Evolutionary conservation across 352 stramenopile species (phyloP).

Genomic region (Phytophthora chlamydospora): DNA sequence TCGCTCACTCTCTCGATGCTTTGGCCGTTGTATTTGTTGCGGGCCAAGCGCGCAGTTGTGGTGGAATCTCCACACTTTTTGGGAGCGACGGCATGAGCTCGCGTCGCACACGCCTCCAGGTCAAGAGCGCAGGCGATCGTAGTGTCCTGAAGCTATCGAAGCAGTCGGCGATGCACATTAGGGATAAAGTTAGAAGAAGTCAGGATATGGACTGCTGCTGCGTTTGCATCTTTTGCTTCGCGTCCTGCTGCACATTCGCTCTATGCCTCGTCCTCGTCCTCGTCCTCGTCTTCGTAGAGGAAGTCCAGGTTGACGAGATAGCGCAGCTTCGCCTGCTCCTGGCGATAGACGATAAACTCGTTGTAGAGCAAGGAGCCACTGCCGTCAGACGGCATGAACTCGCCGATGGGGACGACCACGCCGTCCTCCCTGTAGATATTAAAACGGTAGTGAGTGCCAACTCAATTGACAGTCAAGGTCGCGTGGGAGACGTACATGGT

Average conservation of each 20-base stretch:
- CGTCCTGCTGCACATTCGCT: conserved; percentile 4
- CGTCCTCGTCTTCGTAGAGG: conserved; percentile 44
- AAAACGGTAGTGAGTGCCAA: background rate
- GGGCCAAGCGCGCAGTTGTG: conserved; percentile 22
- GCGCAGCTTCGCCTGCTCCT: conserved; percentile 68
- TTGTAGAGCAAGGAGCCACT: conserved; percentile 72
- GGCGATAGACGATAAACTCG: conserved; percentile 78
- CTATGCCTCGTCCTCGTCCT: conserved; percentile 19
- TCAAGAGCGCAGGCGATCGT: conserved; percentile 21
- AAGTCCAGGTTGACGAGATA: conserved; percentile 69
- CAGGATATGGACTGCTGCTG: conserved; percentile 35
- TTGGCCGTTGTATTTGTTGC: conserved; percentile 28
- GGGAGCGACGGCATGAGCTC: conserved; percentile 22
- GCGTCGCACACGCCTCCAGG: conserved; percentile 3
- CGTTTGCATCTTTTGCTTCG: conserved; percentile 12
- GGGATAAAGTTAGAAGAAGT: conserved; percentile 49
- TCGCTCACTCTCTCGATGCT: conserved; percentile 28
- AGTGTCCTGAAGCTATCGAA: conserved; percentile 31
- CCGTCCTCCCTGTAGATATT: conserved; percentile 41
- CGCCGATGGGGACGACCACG: conserved; percentile 60
- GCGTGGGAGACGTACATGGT: conserved; percentile 38
- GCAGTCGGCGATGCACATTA: conserved; percentile 40
- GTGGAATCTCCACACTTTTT: conserved; percentile 24
- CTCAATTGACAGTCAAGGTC: background rate
- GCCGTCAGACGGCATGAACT: conserved; percentile 56